These are phyloP conservation scores for Sclerotinia minor DNA, from an alignment of 2,329 filamentous ascomycete species.

Conservation along the genomic window DNA sequence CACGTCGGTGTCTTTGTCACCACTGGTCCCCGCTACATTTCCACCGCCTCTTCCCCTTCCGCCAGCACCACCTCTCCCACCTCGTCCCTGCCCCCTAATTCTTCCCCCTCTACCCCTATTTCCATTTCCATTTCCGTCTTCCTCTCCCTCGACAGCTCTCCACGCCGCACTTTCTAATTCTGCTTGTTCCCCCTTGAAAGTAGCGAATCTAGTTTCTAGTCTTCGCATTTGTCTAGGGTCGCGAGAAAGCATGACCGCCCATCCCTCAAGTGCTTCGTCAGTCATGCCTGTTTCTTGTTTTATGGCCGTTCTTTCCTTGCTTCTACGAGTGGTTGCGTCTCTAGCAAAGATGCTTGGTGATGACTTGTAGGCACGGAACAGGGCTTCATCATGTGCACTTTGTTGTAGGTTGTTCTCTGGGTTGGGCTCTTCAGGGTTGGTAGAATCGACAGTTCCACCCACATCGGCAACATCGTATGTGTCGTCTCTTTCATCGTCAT, in stretches of 20 bases:
- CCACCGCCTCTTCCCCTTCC: constrained; percentile 56
- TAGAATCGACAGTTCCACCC: constrained; percentile 78
- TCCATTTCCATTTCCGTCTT: constrained; percentile 43
- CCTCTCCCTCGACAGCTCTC: constrained; percentile 53
- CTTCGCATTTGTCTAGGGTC: constrained; percentile 67
- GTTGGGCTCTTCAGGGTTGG: constrained; percentile 49
- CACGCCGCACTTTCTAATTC: constrained; percentile 68
- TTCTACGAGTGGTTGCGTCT: constrained; percentile 67
- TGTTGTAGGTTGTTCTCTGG: constrained; percentile 49
- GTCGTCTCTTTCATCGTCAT: constrained; percentile 95
- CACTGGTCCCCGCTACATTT: constrained; percentile 63
- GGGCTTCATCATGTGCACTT: constrained; percentile 63
- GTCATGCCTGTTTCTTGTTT: constrained; percentile 82
- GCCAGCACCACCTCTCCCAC: constrained; percentile 49
- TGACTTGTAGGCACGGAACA: constrained; percentile 72
- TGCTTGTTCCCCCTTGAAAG: constrained; percentile 65
- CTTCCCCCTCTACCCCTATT: constrained; percentile 49
- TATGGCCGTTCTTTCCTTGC: constrained; percentile 61
- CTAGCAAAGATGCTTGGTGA: constrained; percentile 68
- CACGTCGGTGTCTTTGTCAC: constrained; percentile 69
- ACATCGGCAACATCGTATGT: constrained; percentile 94
- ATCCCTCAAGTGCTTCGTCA: constrained; percentile 91
- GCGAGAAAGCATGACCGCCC: constrained; percentile 80
- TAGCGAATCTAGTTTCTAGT: constrained; percentile 69
- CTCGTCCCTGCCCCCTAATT: constrained; percentile 47